phyloP scores from a whole-genome alignment of 768 basidiomycete species.

The Lactifluus hygrophoroides region DNA sequence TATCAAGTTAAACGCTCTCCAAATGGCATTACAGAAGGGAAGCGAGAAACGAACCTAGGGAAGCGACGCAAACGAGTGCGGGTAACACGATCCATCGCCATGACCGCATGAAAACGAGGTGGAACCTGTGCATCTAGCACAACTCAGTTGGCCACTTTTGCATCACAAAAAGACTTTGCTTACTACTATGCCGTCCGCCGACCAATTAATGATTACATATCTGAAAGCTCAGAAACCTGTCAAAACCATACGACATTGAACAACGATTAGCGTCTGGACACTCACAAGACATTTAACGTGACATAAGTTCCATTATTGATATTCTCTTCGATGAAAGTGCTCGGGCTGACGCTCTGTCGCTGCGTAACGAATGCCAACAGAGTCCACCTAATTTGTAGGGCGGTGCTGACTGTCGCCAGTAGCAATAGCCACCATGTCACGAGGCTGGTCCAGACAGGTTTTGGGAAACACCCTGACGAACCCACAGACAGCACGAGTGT shows the following conservation, averaged over 20 bases:
- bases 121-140: slow-evolving; percentile 7
- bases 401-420: slow-evolving; percentile 7
- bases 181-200: slow-evolving; percentile 26
- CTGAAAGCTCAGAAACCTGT: slow-evolving; percentile 17
- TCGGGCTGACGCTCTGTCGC: slow-evolving; percentile 20
- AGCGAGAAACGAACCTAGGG: neutral
- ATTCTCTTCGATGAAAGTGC: slow-evolving; percentile 21
- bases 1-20: neutral
- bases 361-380: slow-evolving; percentile 23
- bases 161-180: neutral
- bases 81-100: neutral
- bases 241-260: neutral
- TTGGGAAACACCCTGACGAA: neutral
- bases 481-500: slow-evolving; percentile 1
- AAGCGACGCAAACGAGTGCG: slow-evolving; percentile 1
- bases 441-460: neutral
- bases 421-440: slow-evolving; percentile 14
- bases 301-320: slow-evolving; percentile 18
- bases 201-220: slow-evolving; percentile 27
- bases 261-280: neutral
- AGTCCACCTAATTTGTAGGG: slow-evolving; percentile 17
- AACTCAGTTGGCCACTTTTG: neutral
- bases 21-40: neutral
- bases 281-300: slow-evolving; percentile 23
- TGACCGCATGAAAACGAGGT: neutral